Conservation (phyloP, 2,329 filamentous ascomycete species). For the Pseudopithomyces maydicus region DNA sequence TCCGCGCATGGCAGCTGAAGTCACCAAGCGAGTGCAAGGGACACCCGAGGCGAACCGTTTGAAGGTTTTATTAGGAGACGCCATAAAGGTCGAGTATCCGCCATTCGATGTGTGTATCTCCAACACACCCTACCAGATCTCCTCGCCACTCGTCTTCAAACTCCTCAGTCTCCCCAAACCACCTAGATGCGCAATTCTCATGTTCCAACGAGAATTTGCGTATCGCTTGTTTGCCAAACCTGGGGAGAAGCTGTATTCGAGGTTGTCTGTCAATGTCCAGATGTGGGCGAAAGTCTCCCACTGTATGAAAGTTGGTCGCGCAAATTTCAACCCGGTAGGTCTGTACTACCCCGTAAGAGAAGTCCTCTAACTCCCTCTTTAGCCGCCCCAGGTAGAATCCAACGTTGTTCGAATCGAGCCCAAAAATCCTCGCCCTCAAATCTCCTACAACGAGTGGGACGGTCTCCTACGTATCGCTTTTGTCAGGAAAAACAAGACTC, state of each 20-base stretch:
- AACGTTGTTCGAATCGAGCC: conserved; percentile 90
- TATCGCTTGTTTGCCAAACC: conserved; percentile 86
- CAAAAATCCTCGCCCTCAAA: conserved; percentile 82
- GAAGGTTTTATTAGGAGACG: conserved; percentile 88
- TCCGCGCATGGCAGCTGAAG: conserved; percentile 93
- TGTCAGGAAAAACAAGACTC: conserved; percentile 86
- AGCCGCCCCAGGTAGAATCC: conserved; percentile 85
- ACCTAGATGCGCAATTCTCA: conserved; percentile 84
- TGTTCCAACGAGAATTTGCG: conserved; percentile 96
- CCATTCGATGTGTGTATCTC: conserved; percentile 81
- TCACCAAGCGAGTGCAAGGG: conserved; percentile 91
- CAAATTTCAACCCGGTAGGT: conserved; percentile 82
- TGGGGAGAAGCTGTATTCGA: conserved; percentile 85
- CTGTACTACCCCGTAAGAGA: no score
- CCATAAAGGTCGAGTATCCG: conserved; percentile 81
- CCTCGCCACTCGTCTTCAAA: conserved; percentile 88
- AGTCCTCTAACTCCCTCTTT: no score
- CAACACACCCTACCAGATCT: conserved; percentile 81
- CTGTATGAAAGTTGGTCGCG: conserved; percentile 92
- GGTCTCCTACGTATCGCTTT: conserved; percentile 84
- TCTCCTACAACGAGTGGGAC: conserved; percentile 95
- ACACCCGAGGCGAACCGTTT: conserved; percentile 78
- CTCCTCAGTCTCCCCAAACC: conserved; percentile 81
- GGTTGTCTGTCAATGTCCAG: conserved; percentile 91
- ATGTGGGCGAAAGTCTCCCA: conserved; percentile 79